Evolutionary conservation across 345 rosid species (phyloP).

Genomic region (Ricinus communis): DNA sequence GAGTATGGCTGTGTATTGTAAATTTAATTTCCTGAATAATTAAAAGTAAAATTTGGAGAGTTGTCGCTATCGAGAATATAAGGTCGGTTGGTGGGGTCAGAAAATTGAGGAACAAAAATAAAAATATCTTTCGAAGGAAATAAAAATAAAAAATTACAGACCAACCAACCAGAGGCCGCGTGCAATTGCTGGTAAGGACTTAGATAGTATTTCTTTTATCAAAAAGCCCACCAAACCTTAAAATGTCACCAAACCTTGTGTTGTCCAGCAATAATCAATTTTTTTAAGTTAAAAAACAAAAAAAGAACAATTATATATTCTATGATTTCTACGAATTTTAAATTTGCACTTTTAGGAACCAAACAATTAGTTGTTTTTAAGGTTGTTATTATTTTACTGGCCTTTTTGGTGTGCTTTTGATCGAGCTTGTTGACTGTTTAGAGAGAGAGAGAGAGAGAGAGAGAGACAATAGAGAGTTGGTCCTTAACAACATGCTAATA

Average conservation of each 20-base stretch:
- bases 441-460: neutral
- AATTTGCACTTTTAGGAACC: slow-evolving; percentile 33
- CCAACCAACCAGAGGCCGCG: slow-evolving; percentile 61
- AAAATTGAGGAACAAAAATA: slow-evolving; percentile 3
- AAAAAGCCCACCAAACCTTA: slow-evolving; percentile 13
- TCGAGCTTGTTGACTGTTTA: neutral
- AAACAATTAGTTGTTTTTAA: neutral
- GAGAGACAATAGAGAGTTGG: neutral
- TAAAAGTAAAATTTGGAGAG: slow-evolving; percentile 39
- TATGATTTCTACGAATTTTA: neutral
- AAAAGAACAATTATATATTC: neutral
- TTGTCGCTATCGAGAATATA: slow-evolving; percentile 39
- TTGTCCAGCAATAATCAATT: neutral
- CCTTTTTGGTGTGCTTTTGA: neutral
- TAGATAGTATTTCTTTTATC: slow-evolving; percentile 18
- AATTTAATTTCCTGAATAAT: neutral
- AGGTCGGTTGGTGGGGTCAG: slow-evolving; percentile 48
- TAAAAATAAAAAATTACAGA: slow-evolving; percentile 19
- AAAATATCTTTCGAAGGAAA: neutral
- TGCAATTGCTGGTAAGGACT: slow-evolving; percentile 39
- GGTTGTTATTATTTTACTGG: neutral
- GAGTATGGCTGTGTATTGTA: neutral
- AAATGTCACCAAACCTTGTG: slow-evolving; percentile 30
- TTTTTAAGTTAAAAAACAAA: neutral
- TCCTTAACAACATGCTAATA: neutral